Conservation (phyloP, 768 basidiomycete genomes). For the Heimioporus sp. region DNA sequence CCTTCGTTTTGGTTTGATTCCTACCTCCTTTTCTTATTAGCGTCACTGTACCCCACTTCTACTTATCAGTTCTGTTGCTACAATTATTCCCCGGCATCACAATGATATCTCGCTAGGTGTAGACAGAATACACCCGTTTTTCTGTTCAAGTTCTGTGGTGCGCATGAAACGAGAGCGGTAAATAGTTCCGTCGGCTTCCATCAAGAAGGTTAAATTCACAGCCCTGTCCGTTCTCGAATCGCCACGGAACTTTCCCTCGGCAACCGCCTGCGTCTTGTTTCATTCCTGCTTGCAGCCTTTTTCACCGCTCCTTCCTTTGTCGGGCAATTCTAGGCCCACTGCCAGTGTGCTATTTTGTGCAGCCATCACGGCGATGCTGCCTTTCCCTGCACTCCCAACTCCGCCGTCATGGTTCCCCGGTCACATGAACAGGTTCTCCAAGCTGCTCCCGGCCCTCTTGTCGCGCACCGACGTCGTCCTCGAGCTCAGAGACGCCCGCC, state of each 20-base stretch:
- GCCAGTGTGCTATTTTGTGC: constrained; percentile 8
- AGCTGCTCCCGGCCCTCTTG: constrained; percentile 72
- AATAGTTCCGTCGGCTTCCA: no score
- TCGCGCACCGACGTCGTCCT: constrained; percentile 87
- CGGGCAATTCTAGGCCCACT: not conserved
- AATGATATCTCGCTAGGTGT: constrained; percentile 28
- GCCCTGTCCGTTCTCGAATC: no score
- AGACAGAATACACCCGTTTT: constrained; percentile 23
- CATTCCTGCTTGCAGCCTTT: no score
- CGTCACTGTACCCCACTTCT: constrained; percentile 24
- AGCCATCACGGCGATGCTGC: constrained; percentile 32
- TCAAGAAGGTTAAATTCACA: no score
- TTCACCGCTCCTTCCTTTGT: not conserved
- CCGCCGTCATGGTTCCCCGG: constrained; percentile 95
- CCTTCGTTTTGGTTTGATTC: constrained; percentile 15
- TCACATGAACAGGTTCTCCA: constrained; percentile 89
- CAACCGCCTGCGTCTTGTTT: not conserved
- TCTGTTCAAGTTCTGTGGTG: constrained; percentile 12
- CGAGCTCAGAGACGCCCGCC: constrained; percentile 89
- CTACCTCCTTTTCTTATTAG: constrained; percentile 25
- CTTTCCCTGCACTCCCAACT: constrained; percentile 52
- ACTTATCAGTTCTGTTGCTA: constrained; percentile 32
- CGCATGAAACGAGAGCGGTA: no score
- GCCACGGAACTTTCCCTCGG: constrained; percentile 4
- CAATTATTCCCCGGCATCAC: constrained; percentile 29